phyloP scores from a whole-genome alignment of 2,329 filamentous ascomycete genomes.

The Cladophialophora exuberans region DNA sequence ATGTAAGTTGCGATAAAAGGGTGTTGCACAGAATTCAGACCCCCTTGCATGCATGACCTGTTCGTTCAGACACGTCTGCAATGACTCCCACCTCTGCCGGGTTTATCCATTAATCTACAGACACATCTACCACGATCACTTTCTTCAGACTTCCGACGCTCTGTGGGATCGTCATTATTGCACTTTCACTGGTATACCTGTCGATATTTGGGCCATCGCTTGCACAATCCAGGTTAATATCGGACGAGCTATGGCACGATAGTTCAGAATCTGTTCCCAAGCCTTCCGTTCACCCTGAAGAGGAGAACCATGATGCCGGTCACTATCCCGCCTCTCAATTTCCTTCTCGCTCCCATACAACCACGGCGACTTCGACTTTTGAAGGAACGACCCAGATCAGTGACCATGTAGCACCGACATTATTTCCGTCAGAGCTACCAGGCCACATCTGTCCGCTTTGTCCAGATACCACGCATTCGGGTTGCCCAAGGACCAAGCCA shows the following conservation, averaged over 20 bases:
- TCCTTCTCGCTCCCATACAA: no score
- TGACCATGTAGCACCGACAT: background rate
- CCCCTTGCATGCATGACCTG: background rate
- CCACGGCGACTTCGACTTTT: background rate
- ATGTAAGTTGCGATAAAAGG: no score
- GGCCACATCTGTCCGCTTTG: background rate
- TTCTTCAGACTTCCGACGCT: background rate
- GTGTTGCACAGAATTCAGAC: no score
- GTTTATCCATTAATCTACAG: background rate
- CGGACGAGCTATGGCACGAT: background rate
- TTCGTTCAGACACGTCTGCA: background rate
- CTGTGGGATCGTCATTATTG: background rate
- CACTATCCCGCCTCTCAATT: background rate
- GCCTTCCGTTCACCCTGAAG: background rate
- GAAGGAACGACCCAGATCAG: background rate
- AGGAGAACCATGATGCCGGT: background rate
- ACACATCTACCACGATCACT: background rate
- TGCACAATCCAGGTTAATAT: background rate
- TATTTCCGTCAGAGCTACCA: background rate
- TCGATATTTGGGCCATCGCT: background rate
- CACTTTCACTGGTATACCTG: background rate
- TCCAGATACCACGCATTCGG: background rate
- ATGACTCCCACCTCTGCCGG: background rate
- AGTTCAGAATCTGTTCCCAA: background rate
- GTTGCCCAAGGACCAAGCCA: slow-evolving; percentile 1